Percentiles rank a stretch among this genome's conserved stretches.
phyloP scores from a whole-genome alignment of 768 basidiomycete species.

The Dictyophora rubrovolvata region DNA sequence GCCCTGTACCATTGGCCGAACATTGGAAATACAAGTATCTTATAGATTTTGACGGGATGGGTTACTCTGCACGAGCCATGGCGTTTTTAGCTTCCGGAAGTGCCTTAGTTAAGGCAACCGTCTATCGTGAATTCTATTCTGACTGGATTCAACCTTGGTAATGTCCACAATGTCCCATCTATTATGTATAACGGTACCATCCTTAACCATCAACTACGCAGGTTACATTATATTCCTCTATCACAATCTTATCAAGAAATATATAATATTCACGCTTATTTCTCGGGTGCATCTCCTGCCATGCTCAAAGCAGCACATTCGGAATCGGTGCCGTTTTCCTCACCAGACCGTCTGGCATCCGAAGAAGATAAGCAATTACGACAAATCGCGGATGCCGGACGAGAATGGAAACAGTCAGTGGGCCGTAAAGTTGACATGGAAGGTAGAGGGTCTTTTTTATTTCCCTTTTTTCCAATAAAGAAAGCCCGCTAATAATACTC shows the following conservation, averaged over 20 bases:
- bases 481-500: neutral
- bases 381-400: slow-evolving; percentile 85
- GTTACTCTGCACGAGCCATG: slow-evolving; percentile 86
- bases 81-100: slow-evolving; percentile 79
- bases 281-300: slow-evolving; percentile 69
- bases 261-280: slow-evolving; percentile 89
- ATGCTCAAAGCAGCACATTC: slow-evolving; percentile 46
- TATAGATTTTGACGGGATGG: slow-evolving; percentile 90
- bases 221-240: slow-evolving; percentile 93
- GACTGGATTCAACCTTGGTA: slow-evolving; percentile 92
- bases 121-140: slow-evolving; percentile 84
- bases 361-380: slow-evolving; percentile 59
- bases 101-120: slow-evolving; percentile 80
- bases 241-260: slow-evolving; percentile 82
- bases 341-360: slow-evolving; percentile 18
- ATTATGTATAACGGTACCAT: neutral
- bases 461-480: neutral
- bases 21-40: slow-evolving; percentile 94
- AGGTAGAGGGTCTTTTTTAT: slow-evolving; percentile 38
- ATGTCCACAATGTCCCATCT: slow-evolving; percentile 14
- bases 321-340: slow-evolving; percentile 19
- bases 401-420: slow-evolving; percentile 81
- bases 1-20: slow-evolving; percentile 69
- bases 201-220: slow-evolving; percentile 17
- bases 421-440: slow-evolving; percentile 88